Conservation (phyloP, 2,329 filamentous ascomycete species). For the Bisporella sp. region DNA sequence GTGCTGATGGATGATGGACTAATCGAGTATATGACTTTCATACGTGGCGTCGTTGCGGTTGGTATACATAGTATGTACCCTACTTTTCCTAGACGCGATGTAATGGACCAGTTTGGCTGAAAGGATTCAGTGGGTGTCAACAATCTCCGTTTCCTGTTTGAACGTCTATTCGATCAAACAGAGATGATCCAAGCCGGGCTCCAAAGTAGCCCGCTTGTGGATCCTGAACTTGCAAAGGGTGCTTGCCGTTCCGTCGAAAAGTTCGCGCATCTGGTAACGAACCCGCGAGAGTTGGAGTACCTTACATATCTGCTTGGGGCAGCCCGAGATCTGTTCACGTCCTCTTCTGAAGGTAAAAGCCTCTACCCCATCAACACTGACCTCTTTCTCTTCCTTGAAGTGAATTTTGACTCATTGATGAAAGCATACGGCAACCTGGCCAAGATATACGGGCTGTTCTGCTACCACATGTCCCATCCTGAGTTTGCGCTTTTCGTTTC, state of each 20-base stretch:
- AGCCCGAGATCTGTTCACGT: constrained; percentile 25
- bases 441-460: constrained; percentile 17
- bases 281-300: constrained; percentile 40
- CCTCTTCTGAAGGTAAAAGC: constrained; percentile 17
- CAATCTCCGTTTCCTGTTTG: constrained; percentile 42
- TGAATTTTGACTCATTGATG: too few species aligned
- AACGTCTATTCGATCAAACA: constrained; percentile 36
- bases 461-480: constrained; percentile 11
- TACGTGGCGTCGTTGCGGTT: constrained; percentile 49
- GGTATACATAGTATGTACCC: constrained; percentile 38
- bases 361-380: not conserved
- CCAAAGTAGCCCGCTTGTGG: constrained; percentile 37
- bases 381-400: not conserved
- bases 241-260: constrained; percentile 38
- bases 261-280: constrained; percentile 36
- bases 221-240: constrained; percentile 37
- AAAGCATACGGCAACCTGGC: constrained; percentile 16
- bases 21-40: constrained; percentile 54
- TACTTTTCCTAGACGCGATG: too few species aligned
- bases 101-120: not conserved
- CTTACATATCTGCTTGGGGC: constrained; percentile 38
- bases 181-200: constrained; percentile 38
- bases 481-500: constrained; percentile 17
- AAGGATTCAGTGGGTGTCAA: constrained; percentile 36
- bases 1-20: constrained; percentile 50